Evolutionary conservation across 768 basidiomycete species (phyloP).

Genomic region (Lactarius psammicola): DNA sequence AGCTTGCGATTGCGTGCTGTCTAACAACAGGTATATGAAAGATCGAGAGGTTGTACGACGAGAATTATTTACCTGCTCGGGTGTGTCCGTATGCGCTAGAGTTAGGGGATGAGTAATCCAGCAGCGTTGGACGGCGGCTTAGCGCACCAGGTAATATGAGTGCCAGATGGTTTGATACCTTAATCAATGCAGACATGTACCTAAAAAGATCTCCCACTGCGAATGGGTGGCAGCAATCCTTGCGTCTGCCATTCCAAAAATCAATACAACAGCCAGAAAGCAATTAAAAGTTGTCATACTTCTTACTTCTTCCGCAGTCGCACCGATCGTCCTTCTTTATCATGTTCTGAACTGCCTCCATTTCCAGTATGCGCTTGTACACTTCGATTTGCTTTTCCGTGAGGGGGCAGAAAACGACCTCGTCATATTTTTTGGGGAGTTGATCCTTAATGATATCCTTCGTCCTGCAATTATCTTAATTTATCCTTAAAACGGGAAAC

Average conservation of each 20-base stretch:
- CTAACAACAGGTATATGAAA: conserved; percentile 29
- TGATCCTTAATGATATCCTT: conserved; percentile 75
- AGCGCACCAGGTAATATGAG: conserved; percentile 75
- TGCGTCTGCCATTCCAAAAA: conserved; percentile 46
- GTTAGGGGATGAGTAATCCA: not conserved
- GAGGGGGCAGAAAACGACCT: conserved; percentile 93
- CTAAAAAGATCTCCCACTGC: conserved; percentile 60
- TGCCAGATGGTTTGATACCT: conserved; percentile 84
- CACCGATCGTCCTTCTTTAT: conserved; percentile 71
- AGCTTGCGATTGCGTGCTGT: conserved; percentile 59
- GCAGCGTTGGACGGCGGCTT: not conserved
- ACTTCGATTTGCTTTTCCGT: conserved; percentile 65
- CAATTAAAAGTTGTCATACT: conserved; percentile 39
- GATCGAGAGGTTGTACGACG: not conserved
- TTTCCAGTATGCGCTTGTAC: conserved; percentile 69
- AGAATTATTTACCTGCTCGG: conserved; percentile 54
- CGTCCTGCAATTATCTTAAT: conserved; percentile 44
- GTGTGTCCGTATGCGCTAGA: conserved; percentile 63
- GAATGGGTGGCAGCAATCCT: conserved; percentile 53
- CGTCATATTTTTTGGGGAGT: conserved; percentile 86
- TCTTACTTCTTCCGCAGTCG: conserved; percentile 59
- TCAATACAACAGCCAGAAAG: conserved; percentile 18
- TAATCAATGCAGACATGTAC: conserved; percentile 79
- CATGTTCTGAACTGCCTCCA: conserved; percentile 66
- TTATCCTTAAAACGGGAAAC: conserved; percentile 1